Conservation (phyloP, 1,284 basidiomycete species). For the Prillingera fragicola region DNA sequence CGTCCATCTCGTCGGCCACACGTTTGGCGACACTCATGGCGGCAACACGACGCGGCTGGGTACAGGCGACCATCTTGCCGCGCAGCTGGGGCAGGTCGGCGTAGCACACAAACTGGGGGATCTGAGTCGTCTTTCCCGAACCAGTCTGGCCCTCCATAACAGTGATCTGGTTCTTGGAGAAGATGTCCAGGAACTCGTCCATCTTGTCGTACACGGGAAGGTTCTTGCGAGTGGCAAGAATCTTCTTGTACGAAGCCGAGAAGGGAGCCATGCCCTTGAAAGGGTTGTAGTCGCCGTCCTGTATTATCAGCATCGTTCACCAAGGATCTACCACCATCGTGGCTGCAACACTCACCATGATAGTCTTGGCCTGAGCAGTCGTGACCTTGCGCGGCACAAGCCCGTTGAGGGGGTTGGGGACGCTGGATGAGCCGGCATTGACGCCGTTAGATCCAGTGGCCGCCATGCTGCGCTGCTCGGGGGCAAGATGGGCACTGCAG, state of each 20-base stretch:
- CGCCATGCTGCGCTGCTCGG: constrained; percentile 6
- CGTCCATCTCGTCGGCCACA: constrained; percentile 98
- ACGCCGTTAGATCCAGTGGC: constrained; percentile 14
- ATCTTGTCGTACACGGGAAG: constrained; percentile 91
- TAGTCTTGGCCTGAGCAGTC: constrained; percentile 63
- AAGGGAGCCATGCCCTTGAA: constrained; percentile 72
- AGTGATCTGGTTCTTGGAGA: constrained; percentile 79
- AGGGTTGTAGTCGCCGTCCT: constrained; percentile 82
- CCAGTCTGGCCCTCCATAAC: constrained; percentile 98
- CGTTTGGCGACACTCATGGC: constrained; percentile 98
- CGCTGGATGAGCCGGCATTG: constrained; percentile 6
- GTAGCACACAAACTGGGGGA: constrained; percentile 93
- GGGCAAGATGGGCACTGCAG: constrained; percentile 25
- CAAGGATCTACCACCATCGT: neutral
- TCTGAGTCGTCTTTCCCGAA: constrained; percentile 97
- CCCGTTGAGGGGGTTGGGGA: constrained; percentile 61
- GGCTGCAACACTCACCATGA: constrained; percentile 56
- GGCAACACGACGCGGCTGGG: constrained; percentile 93
- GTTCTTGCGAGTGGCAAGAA: constrained; percentile 75
- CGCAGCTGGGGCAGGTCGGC: constrained; percentile 84
- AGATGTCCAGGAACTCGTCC: constrained; percentile 83
- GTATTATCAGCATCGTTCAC: constrained; percentile 1
- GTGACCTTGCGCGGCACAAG: constrained; percentile 73
- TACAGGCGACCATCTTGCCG: constrained; percentile 91
- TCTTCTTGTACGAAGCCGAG: constrained; percentile 76